Conservation (phyloP, 2,329 filamentous ascomycete genomes). For the Paracoccidioides lutzii region DNA sequence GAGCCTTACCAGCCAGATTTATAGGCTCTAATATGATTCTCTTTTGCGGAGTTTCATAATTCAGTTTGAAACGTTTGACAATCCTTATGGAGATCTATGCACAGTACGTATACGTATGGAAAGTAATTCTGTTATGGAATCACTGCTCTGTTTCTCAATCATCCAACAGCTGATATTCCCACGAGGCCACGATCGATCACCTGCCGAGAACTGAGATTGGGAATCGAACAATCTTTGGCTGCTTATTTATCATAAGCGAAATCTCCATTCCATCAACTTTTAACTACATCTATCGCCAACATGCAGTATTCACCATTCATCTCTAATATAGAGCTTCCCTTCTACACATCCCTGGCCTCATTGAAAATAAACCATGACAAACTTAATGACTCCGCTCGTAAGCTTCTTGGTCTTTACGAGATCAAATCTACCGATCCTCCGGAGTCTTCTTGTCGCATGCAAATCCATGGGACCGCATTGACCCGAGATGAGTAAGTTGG, state of each 20-base stretch:
- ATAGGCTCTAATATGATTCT: no score
- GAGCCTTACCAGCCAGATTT: no score
- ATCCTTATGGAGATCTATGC: no score
- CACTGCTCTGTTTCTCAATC: not conserved
- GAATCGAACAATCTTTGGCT: not conserved
- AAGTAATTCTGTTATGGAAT: not conserved
- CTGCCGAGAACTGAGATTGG: not conserved
- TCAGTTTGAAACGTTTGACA: no score
- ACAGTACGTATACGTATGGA: not conserved
- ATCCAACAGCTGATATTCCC: not conserved
- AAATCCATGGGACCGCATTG: conserved; percentile 76
- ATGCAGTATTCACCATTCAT: conserved; percentile 79
- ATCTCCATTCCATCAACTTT: not conserved
- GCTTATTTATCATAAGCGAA: not conserved
- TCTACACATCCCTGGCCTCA: conserved; percentile 83
- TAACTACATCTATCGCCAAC: conserved; percentile 8
- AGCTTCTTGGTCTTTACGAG: conserved; percentile 79
- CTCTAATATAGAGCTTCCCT: conserved; percentile 88
- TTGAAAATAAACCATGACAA: conserved; percentile 96
- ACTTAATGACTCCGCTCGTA: conserved; percentile 82
- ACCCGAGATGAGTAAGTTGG: conserved; percentile 62
- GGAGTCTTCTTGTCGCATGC: conserved; percentile 72
- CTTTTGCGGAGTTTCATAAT: no score
- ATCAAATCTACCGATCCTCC: conserved; percentile 58
- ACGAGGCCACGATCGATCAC: not conserved